Conservation (phyloP, 2,329 filamentous ascomycete species). For the Exophiala aquamarina region DNA sequence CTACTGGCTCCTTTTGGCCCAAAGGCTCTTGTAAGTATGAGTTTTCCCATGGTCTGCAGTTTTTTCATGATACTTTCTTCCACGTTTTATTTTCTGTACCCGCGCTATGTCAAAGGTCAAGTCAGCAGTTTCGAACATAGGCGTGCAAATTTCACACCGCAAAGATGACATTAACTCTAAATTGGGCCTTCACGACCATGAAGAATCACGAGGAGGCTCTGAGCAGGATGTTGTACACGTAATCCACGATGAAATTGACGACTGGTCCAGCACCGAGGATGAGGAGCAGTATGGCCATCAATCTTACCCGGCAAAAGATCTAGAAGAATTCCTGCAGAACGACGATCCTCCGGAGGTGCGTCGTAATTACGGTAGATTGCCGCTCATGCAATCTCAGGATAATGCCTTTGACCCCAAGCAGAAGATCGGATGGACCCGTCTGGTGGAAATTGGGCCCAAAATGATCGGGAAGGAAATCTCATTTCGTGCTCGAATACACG, state of each 20-base stretch:
- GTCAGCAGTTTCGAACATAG: conserved; percentile 2
- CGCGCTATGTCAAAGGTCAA: conserved; percentile 7
- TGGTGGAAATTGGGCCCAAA: conserved; percentile 9
- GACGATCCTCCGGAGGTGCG: conserved; percentile 21
- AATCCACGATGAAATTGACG: conserved; percentile 8
- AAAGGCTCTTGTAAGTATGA: too few relatives aligned
- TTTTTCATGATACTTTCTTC: too few relatives aligned
- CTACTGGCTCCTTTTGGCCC: too few relatives aligned
- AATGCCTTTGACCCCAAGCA: conserved; percentile 6
- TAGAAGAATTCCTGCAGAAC: conserved; percentile 21
- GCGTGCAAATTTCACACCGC: conserved; percentile 8
- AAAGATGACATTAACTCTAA: conserved; percentile 13
- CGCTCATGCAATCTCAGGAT: conserved; percentile 22
- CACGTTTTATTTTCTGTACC: too few relatives aligned
- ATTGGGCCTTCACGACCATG: not conserved
- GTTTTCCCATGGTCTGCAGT: too few relatives aligned
- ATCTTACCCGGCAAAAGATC: conserved; percentile 7
- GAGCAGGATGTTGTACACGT: conserved; percentile 12
- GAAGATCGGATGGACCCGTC: conserved; percentile 8
- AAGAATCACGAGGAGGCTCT: conserved; percentile 10
- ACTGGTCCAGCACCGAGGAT: conserved; percentile 9
- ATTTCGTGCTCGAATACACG: conserved; percentile 67
- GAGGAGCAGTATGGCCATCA: conserved; percentile 1
- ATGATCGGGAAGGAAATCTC: conserved; percentile 54
- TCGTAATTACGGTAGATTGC: conserved; percentile 19